Evolutionary conservation across 495 filamentous ascomycete species (phyloP), one percentile per base, ranked within the genome.

Genomic region (Alectoria sarmentosa): DNA sequence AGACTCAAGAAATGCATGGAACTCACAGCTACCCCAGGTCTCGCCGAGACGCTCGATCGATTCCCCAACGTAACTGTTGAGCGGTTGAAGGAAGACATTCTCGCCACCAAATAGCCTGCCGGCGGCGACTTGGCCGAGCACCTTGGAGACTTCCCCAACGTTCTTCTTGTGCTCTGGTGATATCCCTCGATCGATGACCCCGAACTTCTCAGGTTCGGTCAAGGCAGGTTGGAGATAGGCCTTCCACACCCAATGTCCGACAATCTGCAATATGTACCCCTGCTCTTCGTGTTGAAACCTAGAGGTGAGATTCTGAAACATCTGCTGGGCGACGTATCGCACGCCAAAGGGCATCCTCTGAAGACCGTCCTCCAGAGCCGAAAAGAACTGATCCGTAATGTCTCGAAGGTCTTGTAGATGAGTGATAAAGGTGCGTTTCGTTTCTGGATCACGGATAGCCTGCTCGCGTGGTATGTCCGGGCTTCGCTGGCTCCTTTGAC

Each of bases 151-250:
- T 75, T 97, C 91, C 6, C 86, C 84, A 13, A 99, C 79, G 68
- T 99, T 98, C 60, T 90, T 85, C 79, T 96, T 97, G 72, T 97
- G 91, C 54, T 95, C 86, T 46, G 93, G 91, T 63, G 90, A 90
- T 32, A 97, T 79, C 11, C 86, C 86, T 64, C 90, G 89, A 72
- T 96, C 93, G 23, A 96, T 81, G 4, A 96, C 90, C 36, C 95
- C 93, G 67, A 89, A 88, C 65, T 88, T 88, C 73, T 99, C 92
- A 17, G 94, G 94, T 64, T 91, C 84, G 4, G 87, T 78, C 42
- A 99, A 74, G 21, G 92, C 91, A 62, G 94, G 92, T 61, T 94
- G 90, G 67, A 98, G 85, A 73, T 98, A 99, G 70, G 86, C 91
- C 65, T 87, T 90, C 90, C 92, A 99, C 8, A 96, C 75, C 89